Evolutionary conservation across 371 early-diverging fungal genomes (phyloP).

Genomic region (Zychaea mexicana): DNA sequence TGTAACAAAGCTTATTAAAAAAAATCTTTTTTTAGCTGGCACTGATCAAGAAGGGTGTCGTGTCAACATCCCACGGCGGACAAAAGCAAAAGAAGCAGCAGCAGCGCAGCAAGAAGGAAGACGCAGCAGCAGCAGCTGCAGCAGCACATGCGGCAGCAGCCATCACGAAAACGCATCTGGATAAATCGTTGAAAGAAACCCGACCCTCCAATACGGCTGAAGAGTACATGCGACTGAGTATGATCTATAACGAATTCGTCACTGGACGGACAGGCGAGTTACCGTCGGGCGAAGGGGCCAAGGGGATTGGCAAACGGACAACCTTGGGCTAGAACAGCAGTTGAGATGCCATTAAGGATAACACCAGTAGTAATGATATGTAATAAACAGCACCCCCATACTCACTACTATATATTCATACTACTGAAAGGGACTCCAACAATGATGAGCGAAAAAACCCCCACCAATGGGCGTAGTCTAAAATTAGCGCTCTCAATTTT

Average conservation of each 20-base stretch:
- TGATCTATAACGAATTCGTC: conserved; percentile 70
- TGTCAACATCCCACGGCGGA: neutral
- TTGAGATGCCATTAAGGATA: too few relatives aligned
- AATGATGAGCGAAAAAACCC: neutral
- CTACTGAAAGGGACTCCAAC: too few relatives aligned
- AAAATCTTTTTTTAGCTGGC: conserved; percentile 37
- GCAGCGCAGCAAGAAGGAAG: neutral
- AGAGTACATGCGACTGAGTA: conserved; percentile 56
- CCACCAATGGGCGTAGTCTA: neutral
- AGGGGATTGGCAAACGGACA: conserved; percentile 67
- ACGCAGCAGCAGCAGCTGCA: conserved; percentile 9
- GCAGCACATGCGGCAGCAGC: conserved; percentile 31
- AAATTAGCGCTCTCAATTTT: conserved; percentile 1
- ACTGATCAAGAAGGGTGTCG: conserved; percentile 55
- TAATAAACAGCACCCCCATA: too few relatives aligned
- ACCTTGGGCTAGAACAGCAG: conserved; percentile 51
- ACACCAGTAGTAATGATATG: too few relatives aligned
- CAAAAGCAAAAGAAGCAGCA: conserved; percentile 9
- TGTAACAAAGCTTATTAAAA: too few relatives aligned
- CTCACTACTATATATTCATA: too few relatives aligned
- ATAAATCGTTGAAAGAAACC: conserved; percentile 59
- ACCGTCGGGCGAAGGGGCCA: conserved; percentile 66
- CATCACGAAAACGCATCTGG: conserved; percentile 57
- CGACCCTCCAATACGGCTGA: conserved; percentile 69
- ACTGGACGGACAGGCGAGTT: conserved; percentile 70